Percentiles rank a stretch among this genome's conserved stretches.
Evolutionary conservation across 768 basidiomycete genomes (phyloP).

Genomic region (Ramaria sp.): DNA sequence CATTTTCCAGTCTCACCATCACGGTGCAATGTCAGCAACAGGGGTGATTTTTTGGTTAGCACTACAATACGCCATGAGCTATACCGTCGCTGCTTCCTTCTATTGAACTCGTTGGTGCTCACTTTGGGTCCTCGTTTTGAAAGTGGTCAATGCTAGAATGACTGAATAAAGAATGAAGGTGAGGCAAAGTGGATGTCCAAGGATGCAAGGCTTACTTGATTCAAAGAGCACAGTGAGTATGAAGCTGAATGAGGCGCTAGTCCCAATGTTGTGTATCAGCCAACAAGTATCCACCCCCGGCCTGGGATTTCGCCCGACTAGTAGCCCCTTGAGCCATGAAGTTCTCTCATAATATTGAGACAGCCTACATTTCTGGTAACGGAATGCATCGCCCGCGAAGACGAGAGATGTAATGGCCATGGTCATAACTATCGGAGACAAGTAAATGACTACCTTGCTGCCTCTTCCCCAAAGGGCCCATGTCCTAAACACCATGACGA

Average conservation of each 20-base stretch:
- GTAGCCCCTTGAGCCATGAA: not conserved
- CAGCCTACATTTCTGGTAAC: not conserved
- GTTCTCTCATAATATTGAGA: not conserved
- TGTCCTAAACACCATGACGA: not conserved
- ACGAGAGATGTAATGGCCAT: not conserved
- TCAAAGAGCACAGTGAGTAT: not conserved
- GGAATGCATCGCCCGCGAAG: not conserved
- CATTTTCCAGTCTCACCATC: not conserved
- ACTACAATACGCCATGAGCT: not conserved
- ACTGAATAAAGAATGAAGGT: no score
- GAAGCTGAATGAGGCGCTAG: not conserved
- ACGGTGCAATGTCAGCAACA: not conserved
- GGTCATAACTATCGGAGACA: not conserved
- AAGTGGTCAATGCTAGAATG: no score
- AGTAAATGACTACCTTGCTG: not conserved
- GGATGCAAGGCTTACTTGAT: not conserved
- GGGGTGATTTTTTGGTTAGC: not conserved
- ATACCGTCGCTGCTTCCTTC: no score
- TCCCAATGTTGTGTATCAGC: not conserved
- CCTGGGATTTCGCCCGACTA: not conserved
- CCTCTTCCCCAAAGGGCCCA: constrained; percentile 5
- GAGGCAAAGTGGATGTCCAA: no score
- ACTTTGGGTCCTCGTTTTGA: no score
- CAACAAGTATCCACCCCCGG: not conserved
- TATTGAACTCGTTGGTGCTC: no score